Percentiles rank a stretch among this genome's conserved stretches.
Evolutionary conservation across 768 basidiomycete genomes (phyloP).

Genomic region (Termitomyces sp.): DNA sequence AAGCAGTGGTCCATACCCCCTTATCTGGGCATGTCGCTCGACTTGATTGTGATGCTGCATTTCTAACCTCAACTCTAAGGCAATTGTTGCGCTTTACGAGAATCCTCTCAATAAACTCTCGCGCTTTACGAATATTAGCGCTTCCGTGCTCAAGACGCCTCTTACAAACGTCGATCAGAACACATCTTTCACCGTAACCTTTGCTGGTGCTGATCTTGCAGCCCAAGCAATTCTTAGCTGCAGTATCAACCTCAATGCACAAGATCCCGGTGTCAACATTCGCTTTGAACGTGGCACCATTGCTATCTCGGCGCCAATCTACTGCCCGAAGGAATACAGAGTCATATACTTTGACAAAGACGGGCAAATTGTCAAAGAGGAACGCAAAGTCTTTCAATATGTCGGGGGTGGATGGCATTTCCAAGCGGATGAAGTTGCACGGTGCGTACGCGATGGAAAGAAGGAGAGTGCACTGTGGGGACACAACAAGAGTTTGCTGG

Average conservation of each 20-base stretch:
- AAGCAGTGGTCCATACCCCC: constrained; percentile 71
- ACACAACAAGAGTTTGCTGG: constrained; percentile 71
- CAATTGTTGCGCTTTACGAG: constrained; percentile 75
- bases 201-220: constrained; percentile 48
- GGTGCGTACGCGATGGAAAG: constrained; percentile 70
- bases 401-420: constrained; percentile 75
- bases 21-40: constrained; percentile 57
- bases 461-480: constrained; percentile 70
- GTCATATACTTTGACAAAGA: constrained; percentile 53
- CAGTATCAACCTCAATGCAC: constrained; percentile 49
- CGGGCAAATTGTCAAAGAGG: constrained; percentile 46
- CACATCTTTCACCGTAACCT: constrained; percentile 72
- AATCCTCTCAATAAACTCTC: constrained; percentile 63
- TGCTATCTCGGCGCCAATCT: constrained; percentile 57
- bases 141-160: constrained; percentile 73
- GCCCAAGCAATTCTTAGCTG: constrained; percentile 73
- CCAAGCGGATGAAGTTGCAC: constrained; percentile 84
- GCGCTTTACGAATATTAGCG: constrained; percentile 52
- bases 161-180: constrained; percentile 74
- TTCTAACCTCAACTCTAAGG: constrained; percentile 29
- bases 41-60: background rate
- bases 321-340: constrained; percentile 57
- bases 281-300: constrained; percentile 75
- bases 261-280: constrained; percentile 52
- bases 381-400: constrained; percentile 52